Evolutionary conservation across 805 yeast species (phyloP).

Genomic region (Ogataea nitratoaversa): DNA sequence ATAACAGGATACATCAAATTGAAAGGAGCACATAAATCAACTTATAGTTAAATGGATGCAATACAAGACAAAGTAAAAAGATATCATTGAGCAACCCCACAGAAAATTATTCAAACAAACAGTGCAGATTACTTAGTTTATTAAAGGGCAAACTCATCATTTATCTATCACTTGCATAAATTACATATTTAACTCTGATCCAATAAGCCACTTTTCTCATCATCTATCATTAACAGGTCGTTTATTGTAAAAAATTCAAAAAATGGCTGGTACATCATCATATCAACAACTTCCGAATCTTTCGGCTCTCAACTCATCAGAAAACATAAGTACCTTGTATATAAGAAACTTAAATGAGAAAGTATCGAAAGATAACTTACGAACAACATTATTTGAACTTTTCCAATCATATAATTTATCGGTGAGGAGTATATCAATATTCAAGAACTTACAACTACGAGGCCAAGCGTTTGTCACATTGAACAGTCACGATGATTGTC

Average conservation of each 20-base stretch:
- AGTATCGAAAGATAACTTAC: slow-evolving; percentile 49
- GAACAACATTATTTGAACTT: slow-evolving; percentile 35
- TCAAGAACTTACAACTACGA: slow-evolving; percentile 57
- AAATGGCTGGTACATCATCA: slow-evolving; percentile 1
- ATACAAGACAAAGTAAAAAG: no score
- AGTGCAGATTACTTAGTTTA: no score
- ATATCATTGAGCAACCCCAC: no score
- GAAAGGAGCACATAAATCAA: no score
- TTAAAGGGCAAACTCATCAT: no score
- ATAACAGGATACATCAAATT: no score
- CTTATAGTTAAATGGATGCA: no score
- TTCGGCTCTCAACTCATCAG: slow-evolving; percentile 5
- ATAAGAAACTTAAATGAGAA: slow-evolving; percentile 71
- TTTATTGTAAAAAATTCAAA: not conserved
- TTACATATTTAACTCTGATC: no score
- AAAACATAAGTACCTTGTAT: slow-evolving; percentile 39
- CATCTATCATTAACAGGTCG: no score
- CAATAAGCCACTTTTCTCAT: no score
- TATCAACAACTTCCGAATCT: not conserved
- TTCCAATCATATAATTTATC: slow-evolving; percentile 48
- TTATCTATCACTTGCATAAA: no score
- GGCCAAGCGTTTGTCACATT: slow-evolving; percentile 83
- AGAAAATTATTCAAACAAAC: no score
- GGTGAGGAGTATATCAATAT: slow-evolving; percentile 46
- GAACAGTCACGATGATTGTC: slow-evolving; percentile 37